phyloP scores from a whole-genome alignment of 2,329 filamentous ascomycete species.

The Diaporthe sp. region DNA sequence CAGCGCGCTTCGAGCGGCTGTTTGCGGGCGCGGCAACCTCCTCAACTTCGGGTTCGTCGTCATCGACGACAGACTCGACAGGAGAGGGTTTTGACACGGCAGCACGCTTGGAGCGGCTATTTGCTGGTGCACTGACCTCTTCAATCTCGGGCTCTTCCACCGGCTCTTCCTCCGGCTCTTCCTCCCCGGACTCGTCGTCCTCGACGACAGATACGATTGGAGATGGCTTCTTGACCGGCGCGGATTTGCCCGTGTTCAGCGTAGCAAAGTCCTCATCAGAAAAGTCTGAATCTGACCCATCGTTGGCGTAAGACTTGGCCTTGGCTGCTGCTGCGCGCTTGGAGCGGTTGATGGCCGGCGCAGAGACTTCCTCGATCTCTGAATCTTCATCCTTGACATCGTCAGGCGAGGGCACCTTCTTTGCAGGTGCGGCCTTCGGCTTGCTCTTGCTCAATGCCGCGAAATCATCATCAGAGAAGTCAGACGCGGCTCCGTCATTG shows the following conservation, averaged over 20 bases:
- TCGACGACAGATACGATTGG: constrained; percentile 35
- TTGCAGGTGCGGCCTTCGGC: constrained; percentile 44
- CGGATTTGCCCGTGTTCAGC: constrained; percentile 50
- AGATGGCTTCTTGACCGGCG: constrained; percentile 36
- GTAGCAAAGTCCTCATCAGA: constrained; percentile 49
- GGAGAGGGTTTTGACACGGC: constrained; percentile 26
- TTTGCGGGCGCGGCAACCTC: constrained; percentile 35
- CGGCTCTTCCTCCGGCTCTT: constrained; percentile 39
- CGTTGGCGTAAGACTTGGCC: constrained; percentile 39
- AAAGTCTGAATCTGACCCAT: constrained; percentile 29
- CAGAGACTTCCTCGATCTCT: constrained; percentile 17
- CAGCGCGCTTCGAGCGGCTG: constrained; percentile 62
- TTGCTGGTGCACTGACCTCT: constrained; percentile 34
- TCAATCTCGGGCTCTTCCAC: constrained; percentile 41
- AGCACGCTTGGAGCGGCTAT: constrained; percentile 16
- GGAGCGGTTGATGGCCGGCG: not conserved
- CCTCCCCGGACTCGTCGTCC: constrained; percentile 38
- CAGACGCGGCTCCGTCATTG: constrained; percentile 24
- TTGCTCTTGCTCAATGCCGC: constrained; percentile 53
- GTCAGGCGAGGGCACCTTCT: constrained; percentile 40
- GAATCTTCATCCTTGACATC: constrained; percentile 26
- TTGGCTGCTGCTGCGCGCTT: constrained; percentile 32
- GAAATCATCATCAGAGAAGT: constrained; percentile 45
- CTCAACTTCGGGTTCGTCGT: constrained; percentile 34
- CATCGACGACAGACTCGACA: constrained; percentile 28